Conservation (phyloP, 176 grass and related monocot genomes). For the Avena insularis region DNA sequence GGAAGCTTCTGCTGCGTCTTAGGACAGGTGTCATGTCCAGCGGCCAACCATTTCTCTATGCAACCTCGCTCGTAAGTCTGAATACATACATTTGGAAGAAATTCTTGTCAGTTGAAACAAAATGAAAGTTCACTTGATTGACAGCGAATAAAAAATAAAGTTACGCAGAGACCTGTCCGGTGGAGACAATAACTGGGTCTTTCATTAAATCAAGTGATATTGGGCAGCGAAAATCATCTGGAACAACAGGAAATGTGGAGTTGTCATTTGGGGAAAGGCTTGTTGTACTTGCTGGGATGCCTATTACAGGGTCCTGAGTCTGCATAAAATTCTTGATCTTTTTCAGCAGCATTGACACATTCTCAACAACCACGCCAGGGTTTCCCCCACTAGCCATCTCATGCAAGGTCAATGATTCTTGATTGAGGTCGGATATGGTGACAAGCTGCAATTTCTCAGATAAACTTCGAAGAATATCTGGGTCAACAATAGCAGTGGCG, state of each 20-base stretch:
- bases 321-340: slow-evolving; percentile 93
- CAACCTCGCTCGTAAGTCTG: slow-evolving; percentile 85
- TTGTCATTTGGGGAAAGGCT: slow-evolving; percentile 48
- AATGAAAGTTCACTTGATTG: slow-evolving; percentile 22
- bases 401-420: slow-evolving; percentile 79
- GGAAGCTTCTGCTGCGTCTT: slow-evolving; percentile 86
- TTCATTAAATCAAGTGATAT: slow-evolving; percentile 93
- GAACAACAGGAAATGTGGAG: slow-evolving; percentile 57
- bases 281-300: slow-evolving; percentile 32
- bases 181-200: slow-evolving; percentile 90
- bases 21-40: slow-evolving; percentile 79
- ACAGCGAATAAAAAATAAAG: slow-evolving; percentile 17
- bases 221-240: slow-evolving; percentile 88
- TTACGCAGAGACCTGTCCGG: slow-evolving; percentile 72
- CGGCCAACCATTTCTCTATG: slow-evolving; percentile 89
- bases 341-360: slow-evolving; percentile 73
- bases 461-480: slow-evolving; percentile 59
- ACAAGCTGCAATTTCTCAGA: slow-evolving; percentile 85
- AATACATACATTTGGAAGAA: slow-evolving; percentile 43
- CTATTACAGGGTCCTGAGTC: slow-evolving; percentile 59
- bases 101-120: slow-evolving; percentile 43
- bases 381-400: slow-evolving; percentile 74
- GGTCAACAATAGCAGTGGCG: slow-evolving; percentile 46
- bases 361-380: slow-evolving; percentile 70
- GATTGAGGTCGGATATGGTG: slow-evolving; percentile 83